Conservation (phyloP, 306 rosid genomes). For the Medicago arabica region DNA sequence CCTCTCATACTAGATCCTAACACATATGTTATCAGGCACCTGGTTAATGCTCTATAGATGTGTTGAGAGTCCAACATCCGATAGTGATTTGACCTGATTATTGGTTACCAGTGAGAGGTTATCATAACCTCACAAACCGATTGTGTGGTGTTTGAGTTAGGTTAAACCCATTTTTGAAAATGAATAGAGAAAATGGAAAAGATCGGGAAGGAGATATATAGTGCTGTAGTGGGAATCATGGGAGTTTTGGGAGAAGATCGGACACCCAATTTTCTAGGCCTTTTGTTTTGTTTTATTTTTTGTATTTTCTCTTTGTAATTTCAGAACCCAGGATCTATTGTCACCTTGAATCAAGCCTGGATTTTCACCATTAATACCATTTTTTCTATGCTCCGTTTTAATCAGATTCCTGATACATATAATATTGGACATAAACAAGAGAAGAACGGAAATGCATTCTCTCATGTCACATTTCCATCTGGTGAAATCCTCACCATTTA, state of each 20-base stretch:
- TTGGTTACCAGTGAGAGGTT: neutral
- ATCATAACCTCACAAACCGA: neutral
- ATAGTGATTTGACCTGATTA: neutral
- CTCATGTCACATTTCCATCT: neutral
- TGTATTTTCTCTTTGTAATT: neutral
- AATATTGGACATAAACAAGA: neutral
- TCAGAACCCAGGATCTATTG: neutral
- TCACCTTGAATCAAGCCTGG: neutral
- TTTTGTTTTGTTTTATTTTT: neutral
- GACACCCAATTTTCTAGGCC: neutral
- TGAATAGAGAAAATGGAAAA: neutral
- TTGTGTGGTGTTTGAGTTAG: neutral
- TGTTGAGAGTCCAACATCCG: neutral
- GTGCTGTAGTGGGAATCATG: neutral
- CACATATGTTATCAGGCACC: neutral
- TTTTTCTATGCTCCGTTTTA: neutral
- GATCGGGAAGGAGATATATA: neutral
- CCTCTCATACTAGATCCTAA: too few species aligned
- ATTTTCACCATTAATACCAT: neutral
- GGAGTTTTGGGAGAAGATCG: neutral
- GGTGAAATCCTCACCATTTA: neutral
- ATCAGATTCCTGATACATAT: neutral
- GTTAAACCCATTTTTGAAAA: neutral
- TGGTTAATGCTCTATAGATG: neutral
- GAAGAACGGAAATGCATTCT: neutral